These are phyloP conservation scores for Avena eriantha DNA, from an alignment of 176 grass and related monocot species.

Conservation along the genomic window DNA sequence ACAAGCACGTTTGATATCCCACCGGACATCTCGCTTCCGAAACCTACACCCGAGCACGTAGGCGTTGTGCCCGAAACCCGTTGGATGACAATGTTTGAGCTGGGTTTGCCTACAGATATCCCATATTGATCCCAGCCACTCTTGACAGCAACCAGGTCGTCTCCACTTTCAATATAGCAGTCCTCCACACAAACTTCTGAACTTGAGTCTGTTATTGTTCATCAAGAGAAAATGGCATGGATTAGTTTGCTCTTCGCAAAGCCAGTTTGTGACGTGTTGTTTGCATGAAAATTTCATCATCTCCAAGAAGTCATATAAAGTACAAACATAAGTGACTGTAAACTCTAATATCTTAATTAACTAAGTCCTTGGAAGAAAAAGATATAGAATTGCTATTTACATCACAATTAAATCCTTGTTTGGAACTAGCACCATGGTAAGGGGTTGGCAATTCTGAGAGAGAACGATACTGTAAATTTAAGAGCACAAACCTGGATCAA, in stretches of 20 bases:
- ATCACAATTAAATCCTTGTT: neutral
- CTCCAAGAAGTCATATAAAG: neutral
- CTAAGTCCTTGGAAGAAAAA: neutral
- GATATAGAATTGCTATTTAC: neutral
- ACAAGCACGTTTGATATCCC: constrained; percentile 75
- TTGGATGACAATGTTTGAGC: constrained; percentile 71
- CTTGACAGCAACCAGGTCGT: constrained; percentile 90
- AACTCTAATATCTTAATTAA: neutral
- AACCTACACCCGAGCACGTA: constrained; percentile 85
- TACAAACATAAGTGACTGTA: neutral
- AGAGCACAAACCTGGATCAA: constrained; percentile 79
- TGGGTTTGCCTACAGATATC: constrained; percentile 65
- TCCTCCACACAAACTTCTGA: constrained; percentile 89
- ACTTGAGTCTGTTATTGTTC: constrained; percentile 75
- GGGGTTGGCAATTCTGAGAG: neutral
- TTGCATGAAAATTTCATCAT: neutral
- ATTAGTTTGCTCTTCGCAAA: constrained; percentile 3
- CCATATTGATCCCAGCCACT: constrained; percentile 97
- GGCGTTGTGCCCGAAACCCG: constrained; percentile 87
- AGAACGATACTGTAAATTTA: neutral
- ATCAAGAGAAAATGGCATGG: constrained; percentile 26
- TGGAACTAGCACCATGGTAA: neutral
- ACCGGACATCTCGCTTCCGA: constrained; percentile 94
- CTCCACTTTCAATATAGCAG: constrained; percentile 86
- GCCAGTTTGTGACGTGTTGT: neutral